Evolutionary conservation across 2,329 filamentous ascomycete genomes (phyloP), one percentile per base, ranked within the genome.

Genomic region (Colletotrichum lindemuthianum): DNA sequence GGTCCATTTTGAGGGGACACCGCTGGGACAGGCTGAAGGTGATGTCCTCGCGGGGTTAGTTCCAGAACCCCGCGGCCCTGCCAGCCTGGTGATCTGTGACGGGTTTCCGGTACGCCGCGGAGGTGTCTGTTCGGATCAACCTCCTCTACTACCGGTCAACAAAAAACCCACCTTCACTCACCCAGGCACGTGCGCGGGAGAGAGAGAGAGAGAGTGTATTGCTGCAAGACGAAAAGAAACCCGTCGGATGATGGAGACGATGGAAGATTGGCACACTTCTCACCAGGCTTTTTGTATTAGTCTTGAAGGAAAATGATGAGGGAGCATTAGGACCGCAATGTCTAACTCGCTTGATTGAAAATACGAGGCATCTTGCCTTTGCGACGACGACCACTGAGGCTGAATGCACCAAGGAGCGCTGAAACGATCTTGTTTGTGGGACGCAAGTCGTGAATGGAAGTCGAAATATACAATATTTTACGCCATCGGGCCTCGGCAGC

Each of bases 11-110:
- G 1, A 83, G 67, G 0, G 74, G 74, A 24, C 78, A 79, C 6
- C 73, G 69, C 41, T 79, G 73, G 44, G 81, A 82, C 1, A 85
- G 69, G n/a, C 81, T 81, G n/a, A 83, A 81, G 0, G 82, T 84
- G n/a, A 85, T 84, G 41, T 85, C 81, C 69, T 84, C 81, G 1
- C 82, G 76, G 0, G 84, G 74, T 57, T 83, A 83, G 63, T 84
- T 85, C 82, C 81, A 84, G 59, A 81, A 81, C 0, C 81, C 81
- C 1, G 81, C 77, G 4, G 73, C 73, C 2, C 77, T 66, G 0
- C n/a, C n/a, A 0, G 69, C 68, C 2, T 69, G 44, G 0, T 70
- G 65, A 3, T 69, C 71, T 0, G 71, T 65, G 7, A 70, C 60
- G 1, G 70, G 59, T 57, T 39, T 70, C 8, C 71, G 69, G 5